These are phyloP conservation scores for Xylariaceae sp. DNA, from an alignment of 2,329 filamentous ascomycete species.

Conservation along the genomic window DNA sequence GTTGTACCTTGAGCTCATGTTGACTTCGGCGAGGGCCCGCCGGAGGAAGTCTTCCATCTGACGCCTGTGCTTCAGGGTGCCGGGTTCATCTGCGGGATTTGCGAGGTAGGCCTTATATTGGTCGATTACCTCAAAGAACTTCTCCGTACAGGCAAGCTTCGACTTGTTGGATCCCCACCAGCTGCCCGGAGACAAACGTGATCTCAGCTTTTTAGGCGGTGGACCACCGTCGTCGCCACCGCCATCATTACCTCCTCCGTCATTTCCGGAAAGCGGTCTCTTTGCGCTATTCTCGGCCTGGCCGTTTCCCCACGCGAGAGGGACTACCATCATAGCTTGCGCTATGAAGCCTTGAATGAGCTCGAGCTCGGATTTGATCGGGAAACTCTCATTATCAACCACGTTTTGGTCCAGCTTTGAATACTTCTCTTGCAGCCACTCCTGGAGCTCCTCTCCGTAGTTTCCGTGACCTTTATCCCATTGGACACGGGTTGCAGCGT, in stretches of 20 bases:
- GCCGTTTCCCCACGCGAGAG: neutral
- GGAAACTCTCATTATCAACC: neutral
- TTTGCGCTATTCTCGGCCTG: neutral
- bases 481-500: neutral
- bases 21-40: neutral
- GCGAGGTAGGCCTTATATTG: slow-evolving; percentile 12
- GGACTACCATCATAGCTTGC: neutral
- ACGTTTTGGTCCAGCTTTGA: neutral
- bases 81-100: slow-evolving; percentile 1
- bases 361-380: neutral
- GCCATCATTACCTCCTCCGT: neutral
- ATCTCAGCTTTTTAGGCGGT: neutral
- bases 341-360: neutral
- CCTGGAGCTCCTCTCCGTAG: neutral
- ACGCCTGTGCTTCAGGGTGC: neutral
- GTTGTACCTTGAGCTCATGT: neutral
- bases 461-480: slow-evolving; percentile 7
- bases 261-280: neutral
- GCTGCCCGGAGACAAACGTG: neutral
- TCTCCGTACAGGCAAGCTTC: slow-evolving; percentile 6
- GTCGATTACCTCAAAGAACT: slow-evolving; percentile 11
- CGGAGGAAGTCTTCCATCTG: neutral
- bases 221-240: neutral
- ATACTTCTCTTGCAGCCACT: slow-evolving; percentile 9
- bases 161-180: slow-evolving; percentile 16